Evolutionary conservation across 1,284 basidiomycete species (phyloP).

Genomic region (Polyporus tsugae): DNA sequence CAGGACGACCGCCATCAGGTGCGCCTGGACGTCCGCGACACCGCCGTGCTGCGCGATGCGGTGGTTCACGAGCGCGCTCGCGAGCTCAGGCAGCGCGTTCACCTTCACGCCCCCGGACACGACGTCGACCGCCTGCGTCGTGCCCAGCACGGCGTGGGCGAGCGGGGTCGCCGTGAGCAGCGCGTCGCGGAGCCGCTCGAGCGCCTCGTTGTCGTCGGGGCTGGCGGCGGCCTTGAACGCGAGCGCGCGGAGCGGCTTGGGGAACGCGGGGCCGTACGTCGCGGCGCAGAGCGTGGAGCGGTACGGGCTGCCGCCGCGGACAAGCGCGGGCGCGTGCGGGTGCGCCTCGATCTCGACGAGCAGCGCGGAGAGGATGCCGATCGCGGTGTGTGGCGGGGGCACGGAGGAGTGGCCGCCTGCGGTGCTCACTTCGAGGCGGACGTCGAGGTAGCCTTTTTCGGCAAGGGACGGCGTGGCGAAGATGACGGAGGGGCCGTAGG

Average conservation of each 20-base stretch:
- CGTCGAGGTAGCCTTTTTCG: slow-evolving; percentile 74
- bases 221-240: slow-evolving; percentile 38
- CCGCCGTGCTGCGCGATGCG: slow-evolving; percentile 57
- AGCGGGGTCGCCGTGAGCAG: slow-evolving; percentile 40
- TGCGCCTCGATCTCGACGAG: slow-evolving; percentile 57
- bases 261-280: slow-evolving; percentile 34
- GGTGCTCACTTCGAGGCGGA: slow-evolving; percentile 54
- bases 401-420: slow-evolving; percentile 74
- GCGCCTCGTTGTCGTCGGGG: slow-evolving; percentile 9
- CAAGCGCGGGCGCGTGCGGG: slow-evolving; percentile 49
- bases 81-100: slow-evolving; percentile 60
- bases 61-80: slow-evolving; percentile 61
- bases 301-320: slow-evolving; percentile 36
- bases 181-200: slow-evolving; percentile 45
- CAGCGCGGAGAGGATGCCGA: slow-evolving; percentile 61
- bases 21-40: slow-evolving; percentile 50
- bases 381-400: slow-evolving; percentile 63
- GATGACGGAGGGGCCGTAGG: slow-evolving; percentile 44
- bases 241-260: slow-evolving; percentile 28
- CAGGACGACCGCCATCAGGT: slow-evolving; percentile 48
- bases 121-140: slow-evolving; percentile 77
- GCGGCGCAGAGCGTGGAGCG: slow-evolving; percentile 38
- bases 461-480: slow-evolving; percentile 60
- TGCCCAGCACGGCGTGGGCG: slow-evolving; percentile 54
- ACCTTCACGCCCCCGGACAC: slow-evolving; percentile 74